phyloP scores from a whole-genome alignment of 257 asterid genomes.

The Cruciata laevipes region DNA sequence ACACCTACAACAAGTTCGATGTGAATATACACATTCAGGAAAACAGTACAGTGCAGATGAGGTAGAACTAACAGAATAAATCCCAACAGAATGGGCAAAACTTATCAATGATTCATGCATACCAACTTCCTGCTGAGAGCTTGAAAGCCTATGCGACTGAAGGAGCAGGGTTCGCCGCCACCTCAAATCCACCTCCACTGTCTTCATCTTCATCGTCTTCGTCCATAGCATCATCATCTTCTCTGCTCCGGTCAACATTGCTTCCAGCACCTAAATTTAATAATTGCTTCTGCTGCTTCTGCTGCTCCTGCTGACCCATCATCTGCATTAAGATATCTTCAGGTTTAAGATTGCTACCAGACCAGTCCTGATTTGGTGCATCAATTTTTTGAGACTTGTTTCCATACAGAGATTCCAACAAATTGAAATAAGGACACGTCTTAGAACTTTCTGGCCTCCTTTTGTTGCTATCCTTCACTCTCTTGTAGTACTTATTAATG shows the following conservation, averaged over 20 bases:
- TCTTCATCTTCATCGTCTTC: constrained; percentile 26
- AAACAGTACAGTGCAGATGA: constrained; percentile 1
- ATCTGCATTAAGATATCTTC: constrained; percentile 63
- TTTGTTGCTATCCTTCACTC: constrained; percentile 62
- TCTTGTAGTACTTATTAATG: constrained; percentile 68
- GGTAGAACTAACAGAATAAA: not conserved
- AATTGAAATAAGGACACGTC: constrained; percentile 62
- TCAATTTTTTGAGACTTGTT: constrained; percentile 36
- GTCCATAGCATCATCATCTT: constrained; percentile 6
- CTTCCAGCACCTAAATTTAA: constrained; percentile 25
- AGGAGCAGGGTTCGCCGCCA: constrained; percentile 27
- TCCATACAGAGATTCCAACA: constrained; percentile 57
- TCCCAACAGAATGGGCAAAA: constrained; percentile 4
- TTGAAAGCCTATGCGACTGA: constrained; percentile 12
- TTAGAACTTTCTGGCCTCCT: constrained; percentile 58
- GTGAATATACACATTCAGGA: constrained; percentile 16
- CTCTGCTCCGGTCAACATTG: constrained; percentile 13
- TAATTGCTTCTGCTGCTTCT: constrained; percentile 24
- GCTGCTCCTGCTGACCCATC: constrained; percentile 43
- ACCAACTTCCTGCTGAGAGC: constrained; percentile 11
- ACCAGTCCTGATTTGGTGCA: constrained; percentile 22
- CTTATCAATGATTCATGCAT: constrained; percentile 5
- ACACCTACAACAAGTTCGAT: not conserved
- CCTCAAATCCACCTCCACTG: constrained; percentile 28
- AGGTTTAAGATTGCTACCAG: constrained; percentile 38